Percentiles rank a stretch among this genome's conserved stretches.
Evolutionary conservation across 257 asterid species (phyloP).

Genomic region (Solanum piurae): DNA sequence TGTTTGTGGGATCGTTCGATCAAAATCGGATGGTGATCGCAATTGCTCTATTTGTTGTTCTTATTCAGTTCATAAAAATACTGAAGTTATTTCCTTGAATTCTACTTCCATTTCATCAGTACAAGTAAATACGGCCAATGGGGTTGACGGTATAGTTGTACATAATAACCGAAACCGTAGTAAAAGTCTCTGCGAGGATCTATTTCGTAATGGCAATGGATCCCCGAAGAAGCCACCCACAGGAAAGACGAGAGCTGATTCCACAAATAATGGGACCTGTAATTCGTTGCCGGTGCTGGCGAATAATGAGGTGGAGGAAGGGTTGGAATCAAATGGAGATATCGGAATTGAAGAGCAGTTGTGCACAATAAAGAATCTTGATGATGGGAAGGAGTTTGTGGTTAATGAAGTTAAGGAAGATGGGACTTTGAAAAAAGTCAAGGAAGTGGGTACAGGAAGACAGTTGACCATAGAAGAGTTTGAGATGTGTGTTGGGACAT

Average conservation of each 20-base stretch:
- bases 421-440: constrained; percentile 84
- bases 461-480: constrained; percentile 91
- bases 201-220: constrained; percentile 11
- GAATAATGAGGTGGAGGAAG: constrained; percentile 8
- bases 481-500: constrained; percentile 89
- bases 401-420: constrained; percentile 91
- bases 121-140: constrained; percentile 8
- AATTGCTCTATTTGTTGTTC: not conserved
- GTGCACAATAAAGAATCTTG: constrained; percentile 82
- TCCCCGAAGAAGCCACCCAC: constrained; percentile 29
- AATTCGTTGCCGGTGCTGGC: not conserved
- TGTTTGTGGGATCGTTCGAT: constrained; percentile 21
- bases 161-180: constrained; percentile 11
- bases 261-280: constrained; percentile 2
- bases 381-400: constrained; percentile 89
- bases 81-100: constrained; percentile 2
- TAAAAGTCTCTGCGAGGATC: constrained; percentile 8
- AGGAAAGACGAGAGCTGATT: constrained; percentile 16
- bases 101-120: constrained; percentile 1
- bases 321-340: not conserved
- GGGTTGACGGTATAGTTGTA: constrained; percentile 14
- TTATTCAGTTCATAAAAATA: not conserved
- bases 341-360: constrained; percentile 26
- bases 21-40: constrained; percentile 11
- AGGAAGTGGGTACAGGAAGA: constrained; percentile 88